Evolutionary conservation across 2,329 filamentous ascomycete genomes (phyloP).

Genomic region (Botrytis elliptica): DNA sequence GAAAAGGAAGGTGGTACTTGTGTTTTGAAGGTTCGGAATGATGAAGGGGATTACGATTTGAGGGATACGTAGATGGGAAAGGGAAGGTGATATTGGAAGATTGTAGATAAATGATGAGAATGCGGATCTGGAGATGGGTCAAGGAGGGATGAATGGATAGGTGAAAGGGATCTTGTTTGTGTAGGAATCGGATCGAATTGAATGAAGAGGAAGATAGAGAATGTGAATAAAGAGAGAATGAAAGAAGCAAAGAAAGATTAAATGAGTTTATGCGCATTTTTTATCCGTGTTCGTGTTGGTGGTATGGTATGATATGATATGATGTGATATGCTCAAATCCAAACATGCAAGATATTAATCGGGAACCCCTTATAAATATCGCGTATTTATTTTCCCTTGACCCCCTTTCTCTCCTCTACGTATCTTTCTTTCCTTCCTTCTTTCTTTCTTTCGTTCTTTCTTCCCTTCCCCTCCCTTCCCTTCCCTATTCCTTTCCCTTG

Average conservation of each 20-base stretch:
- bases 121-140: neutral
- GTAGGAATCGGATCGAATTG: neutral
- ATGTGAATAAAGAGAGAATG: neutral
- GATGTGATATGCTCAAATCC: neutral
- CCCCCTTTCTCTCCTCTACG: neutral
- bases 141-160: neutral
- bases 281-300: neutral
- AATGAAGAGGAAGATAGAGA: neutral
- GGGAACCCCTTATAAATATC: neutral
- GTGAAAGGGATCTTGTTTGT: neutral
- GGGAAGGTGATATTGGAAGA: neutral
- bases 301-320: neutral
- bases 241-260: neutral
- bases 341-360: neutral
- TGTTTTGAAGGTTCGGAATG: slow-evolving; percentile 1
- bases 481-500: too few species aligned
- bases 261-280: neutral
- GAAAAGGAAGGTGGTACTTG: neutral
- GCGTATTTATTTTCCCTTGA: neutral
- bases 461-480: too few species aligned
- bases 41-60: neutral
- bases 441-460: neutral
- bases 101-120: slow-evolving; percentile 6
- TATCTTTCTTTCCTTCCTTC: neutral
- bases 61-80: neutral